A percentile compares a stretch with the other conserved stretches of the same genome.
These are phyloP conservation scores for Plasmodium chabaudi DNA, from an alignment of 169 alveolate genomes.

Conservation along the genomic window DNA sequence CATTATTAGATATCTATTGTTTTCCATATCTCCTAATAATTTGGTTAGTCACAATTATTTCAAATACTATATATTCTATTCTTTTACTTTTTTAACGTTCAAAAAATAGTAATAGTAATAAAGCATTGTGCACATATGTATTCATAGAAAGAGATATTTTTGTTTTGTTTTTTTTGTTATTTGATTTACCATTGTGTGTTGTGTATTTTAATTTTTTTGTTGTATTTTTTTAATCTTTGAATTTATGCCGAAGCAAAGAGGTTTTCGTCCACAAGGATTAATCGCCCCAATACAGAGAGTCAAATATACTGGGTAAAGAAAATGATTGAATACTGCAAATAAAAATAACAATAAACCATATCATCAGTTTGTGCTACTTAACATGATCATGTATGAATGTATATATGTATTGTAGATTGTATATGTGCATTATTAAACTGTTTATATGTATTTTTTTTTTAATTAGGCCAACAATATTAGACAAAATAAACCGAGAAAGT, in stretches of 20 bases:
- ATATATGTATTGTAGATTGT: neutral
- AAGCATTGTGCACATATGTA: conserved; percentile 14
- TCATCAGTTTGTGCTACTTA: neutral
- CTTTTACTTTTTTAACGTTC: neutral
- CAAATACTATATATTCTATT: no score
- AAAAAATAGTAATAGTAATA: neutral
- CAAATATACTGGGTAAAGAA: conserved; percentile 72
- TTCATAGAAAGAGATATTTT: conserved; percentile 7
- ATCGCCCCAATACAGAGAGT: conserved; percentile 77
- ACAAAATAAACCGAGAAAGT: conserved; percentile 69
- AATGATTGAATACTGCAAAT: neutral
- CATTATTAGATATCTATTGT: no score
- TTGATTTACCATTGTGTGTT: no score
- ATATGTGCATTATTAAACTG: neutral
- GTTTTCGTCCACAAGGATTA: conserved; percentile 75
- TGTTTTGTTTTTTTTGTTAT: neutral
- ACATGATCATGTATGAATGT: neutral
- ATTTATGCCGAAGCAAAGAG: conserved; percentile 77
- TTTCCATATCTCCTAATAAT: no score
- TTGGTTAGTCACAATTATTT: no score
- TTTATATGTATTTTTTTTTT: neutral
- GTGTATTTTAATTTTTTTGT: conserved; percentile 1
- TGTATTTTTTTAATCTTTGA: conserved; percentile 1
- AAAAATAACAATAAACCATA: no score
- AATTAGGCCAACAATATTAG: conserved; percentile 69